phyloP scores from a whole-genome alignment of 148 eudicot species.

The Persicaria maculosa region DNA sequence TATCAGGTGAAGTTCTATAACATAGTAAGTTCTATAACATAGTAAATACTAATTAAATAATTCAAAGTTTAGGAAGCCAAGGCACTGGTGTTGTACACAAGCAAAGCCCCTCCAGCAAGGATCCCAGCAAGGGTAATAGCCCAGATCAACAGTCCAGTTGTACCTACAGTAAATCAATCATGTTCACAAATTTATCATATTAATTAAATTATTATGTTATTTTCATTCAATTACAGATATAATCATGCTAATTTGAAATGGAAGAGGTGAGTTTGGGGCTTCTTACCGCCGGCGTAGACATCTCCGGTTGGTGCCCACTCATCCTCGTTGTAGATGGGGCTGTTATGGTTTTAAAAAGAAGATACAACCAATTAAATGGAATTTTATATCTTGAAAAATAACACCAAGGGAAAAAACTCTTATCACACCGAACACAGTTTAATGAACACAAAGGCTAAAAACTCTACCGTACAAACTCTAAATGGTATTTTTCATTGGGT shows the following conservation, averaged over 20 bases:
- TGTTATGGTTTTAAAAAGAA: constrained; percentile 20
- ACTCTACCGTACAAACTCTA: too few relatives aligned
- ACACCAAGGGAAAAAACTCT: too few relatives aligned
- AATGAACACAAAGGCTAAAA: too few relatives aligned
- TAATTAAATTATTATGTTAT: too few relatives aligned
- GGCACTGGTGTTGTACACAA: constrained; percentile 94
- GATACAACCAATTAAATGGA: too few relatives aligned
- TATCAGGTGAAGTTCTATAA: background rate
- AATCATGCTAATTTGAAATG: background rate
- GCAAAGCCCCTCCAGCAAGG: constrained; percentile 91
- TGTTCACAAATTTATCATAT: too few relatives aligned
- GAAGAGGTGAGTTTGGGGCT: background rate
- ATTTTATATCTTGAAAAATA: too few relatives aligned
- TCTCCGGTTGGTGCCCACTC: constrained; percentile 88
- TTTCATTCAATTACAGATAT: too few relatives aligned
- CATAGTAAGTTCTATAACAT: constrained; percentile 4
- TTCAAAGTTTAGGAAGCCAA: constrained; percentile 32
- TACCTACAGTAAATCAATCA: constrained; percentile 33
- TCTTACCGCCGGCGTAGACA: constrained; percentile 75
- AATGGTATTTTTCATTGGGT: too few relatives aligned
- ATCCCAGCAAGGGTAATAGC: constrained; percentile 70
- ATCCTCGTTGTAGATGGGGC: constrained; percentile 63
- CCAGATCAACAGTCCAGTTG: constrained; percentile 80
- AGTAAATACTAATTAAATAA: background rate
- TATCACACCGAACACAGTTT: too few relatives aligned